Evolutionary conservation across 202 grass and related monocot genomes (phyloP), one percentile per base, ranked within the genome.

Genomic region (Setaria viridis): DNA sequence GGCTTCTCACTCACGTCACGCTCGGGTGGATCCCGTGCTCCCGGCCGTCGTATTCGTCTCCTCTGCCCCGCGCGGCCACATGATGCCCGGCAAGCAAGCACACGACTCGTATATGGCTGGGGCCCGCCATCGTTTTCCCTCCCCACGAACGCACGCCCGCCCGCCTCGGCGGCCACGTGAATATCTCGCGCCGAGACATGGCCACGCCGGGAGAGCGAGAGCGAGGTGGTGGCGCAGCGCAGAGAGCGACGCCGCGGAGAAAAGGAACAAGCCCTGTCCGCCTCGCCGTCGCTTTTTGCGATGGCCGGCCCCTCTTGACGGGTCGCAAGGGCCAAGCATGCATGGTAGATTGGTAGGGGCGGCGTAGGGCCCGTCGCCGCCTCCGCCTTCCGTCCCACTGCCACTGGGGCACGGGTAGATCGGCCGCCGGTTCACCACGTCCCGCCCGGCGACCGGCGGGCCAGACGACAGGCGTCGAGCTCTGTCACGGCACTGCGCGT

Each of bases 191-290:
- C 42, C 34, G 33, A 8, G 58, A 34, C 76, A 19, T 47, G 10
- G 46, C 46, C 46, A 10, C 47, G 11, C 11, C 12, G 72, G 34
- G 16, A 17, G 6, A 47, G 39, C 39, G 39, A 41, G 39, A 41
- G 39, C 39, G 39, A 0, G 39, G 39, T 6, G 39, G 39, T 41
- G 39, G 39, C 6, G 39, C 39, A 41, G 39, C 39, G 42, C 57
- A 4, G 20, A 70, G 21, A 49, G 70, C 57, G 57, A 60, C n/a
- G 59, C 21, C 2, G 11, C 4, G 59, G 46, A 48, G 46, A 11
- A 48, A 48, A 71, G 43, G 67, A 25, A 25, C 67, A 47, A 71
- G 68, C 68, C n/a, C 20, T 29, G 68, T 70, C 68, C n/a, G 5
- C n/a, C 42, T 71, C 68, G 9, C 68, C 68, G 68, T 71, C 68